These are phyloP conservation scores for Fonsecaea pedrosoi DNA, from an alignment of 2,329 filamentous ascomycete genomes.

Conservation along the genomic window DNA sequence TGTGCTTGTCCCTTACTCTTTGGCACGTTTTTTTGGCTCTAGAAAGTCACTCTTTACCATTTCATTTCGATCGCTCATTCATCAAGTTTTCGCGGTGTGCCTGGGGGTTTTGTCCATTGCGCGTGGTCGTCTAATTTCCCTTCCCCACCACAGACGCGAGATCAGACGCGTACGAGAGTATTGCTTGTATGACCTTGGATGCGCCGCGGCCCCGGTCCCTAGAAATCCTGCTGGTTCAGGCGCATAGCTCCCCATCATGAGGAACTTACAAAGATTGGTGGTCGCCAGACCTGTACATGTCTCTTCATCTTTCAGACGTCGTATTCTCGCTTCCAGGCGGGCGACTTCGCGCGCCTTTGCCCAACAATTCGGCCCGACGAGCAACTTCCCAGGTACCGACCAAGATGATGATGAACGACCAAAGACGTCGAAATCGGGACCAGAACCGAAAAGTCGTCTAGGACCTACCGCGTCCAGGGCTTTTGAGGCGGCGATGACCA, in stretches of 20 bases:
- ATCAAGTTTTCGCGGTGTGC: background rate
- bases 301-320: slow-evolving; percentile 9
- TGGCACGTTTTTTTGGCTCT: background rate
- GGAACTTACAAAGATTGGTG: slow-evolving; percentile 17
- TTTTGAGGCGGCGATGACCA: slow-evolving; percentile 76
- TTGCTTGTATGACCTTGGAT: background rate
- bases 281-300: slow-evolving; percentile 16
- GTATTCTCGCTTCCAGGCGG: slow-evolving; percentile 1
- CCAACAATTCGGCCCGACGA: slow-evolving; percentile 34
- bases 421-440: slow-evolving; percentile 26
- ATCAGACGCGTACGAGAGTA: background rate
- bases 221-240: slow-evolving; percentile 6
- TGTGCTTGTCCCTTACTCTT: background rate
- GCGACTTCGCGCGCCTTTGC: slow-evolving; percentile 24
- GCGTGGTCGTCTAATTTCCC: background rate
- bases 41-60: background rate
- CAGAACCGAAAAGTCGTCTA: slow-evolving; percentile 22
- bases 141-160: background rate
- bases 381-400: slow-evolving; percentile 28
- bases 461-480: slow-evolving; percentile 62
- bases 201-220: background rate
- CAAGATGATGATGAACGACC: slow-evolving; percentile 33
- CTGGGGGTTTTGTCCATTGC: background rate
- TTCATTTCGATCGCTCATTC: background rate
- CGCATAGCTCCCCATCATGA: slow-evolving; percentile 25